These are phyloP conservation scores for Lactarius deliciosus DNA, from an alignment of 768 basidiomycete species.

Conservation along the genomic window DNA sequence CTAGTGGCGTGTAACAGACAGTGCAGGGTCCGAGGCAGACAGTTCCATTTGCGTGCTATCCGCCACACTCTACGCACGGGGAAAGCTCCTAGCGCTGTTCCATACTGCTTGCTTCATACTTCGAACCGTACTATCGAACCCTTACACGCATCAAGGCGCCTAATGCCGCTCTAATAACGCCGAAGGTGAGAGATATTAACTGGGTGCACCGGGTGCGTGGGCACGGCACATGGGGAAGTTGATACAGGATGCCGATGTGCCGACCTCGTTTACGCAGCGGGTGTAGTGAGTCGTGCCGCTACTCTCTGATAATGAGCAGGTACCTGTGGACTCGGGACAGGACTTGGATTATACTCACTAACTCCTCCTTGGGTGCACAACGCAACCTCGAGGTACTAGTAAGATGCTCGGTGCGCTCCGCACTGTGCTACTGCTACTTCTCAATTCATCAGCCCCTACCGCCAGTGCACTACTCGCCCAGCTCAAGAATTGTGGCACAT, in stretches of 20 bases:
- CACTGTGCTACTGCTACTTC: too few species aligned
- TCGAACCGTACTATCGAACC: constrained; percentile 63
- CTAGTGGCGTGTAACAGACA: constrained; percentile 31
- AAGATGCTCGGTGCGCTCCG: too few species aligned
- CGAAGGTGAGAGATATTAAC: constrained; percentile 34
- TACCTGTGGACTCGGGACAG: constrained; percentile 29
- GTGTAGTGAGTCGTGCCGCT: constrained; percentile 51
- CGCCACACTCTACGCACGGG: constrained; percentile 35
- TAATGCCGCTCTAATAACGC: constrained; percentile 52
- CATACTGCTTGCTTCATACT: constrained; percentile 86
- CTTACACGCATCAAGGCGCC: constrained; percentile 74
- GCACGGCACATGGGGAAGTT: constrained; percentile 76
- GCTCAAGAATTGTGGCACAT: too few species aligned
- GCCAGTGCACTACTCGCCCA: too few species aligned
- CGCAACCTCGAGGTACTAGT: too few species aligned
- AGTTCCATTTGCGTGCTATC: too few species aligned
- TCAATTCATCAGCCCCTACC: too few species aligned
- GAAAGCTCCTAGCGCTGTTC: constrained; percentile 87
- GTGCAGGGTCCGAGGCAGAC: constrained; percentile 60
- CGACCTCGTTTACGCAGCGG: constrained; percentile 82
- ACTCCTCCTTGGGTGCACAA: too few species aligned
- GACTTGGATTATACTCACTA: too few species aligned
- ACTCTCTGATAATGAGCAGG: constrained; percentile 68
- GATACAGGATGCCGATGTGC: constrained; percentile 60
- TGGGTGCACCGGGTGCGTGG: constrained; percentile 58